Percentiles rank a stretch among this genome's conserved stretches.
phyloP scores from a whole-genome alignment of 768 basidiomycete species.

The Trametes maxima region DNA sequence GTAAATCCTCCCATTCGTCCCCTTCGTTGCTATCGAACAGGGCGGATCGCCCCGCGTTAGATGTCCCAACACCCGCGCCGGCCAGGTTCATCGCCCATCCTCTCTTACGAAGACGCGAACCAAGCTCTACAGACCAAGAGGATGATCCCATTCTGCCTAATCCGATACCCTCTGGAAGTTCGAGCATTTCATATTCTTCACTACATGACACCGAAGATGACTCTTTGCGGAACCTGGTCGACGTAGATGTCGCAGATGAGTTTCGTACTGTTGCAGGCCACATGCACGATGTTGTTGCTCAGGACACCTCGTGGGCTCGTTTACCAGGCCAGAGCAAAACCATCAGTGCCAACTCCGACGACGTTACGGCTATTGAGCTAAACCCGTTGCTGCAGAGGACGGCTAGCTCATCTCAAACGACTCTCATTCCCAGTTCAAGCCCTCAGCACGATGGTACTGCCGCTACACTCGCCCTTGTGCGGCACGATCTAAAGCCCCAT shows the following conservation, averaged over 20 bases:
- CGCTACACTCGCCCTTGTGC: slow-evolving; percentile 11
- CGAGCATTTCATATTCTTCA: background rate
- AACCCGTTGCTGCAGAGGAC: background rate
- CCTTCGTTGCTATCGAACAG: background rate
- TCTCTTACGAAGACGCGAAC: slow-evolving; percentile 26
- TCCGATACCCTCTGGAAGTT: slow-evolving; percentile 15
- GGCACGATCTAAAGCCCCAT: slow-evolving; percentile 30
- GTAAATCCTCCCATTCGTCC: background rate
- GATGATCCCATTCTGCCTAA: slow-evolving; percentile 14
- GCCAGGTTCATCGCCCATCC: slow-evolving; percentile 24
- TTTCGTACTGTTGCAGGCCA: background rate
- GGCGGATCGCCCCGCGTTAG: background rate
- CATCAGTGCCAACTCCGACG: background rate
- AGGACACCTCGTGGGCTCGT: background rate
- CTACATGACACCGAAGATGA: background rate
- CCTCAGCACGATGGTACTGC: slow-evolving; percentile 4
- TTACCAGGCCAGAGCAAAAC: background rate
- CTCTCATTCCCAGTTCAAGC: background rate
- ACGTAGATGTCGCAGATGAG: slow-evolving; percentile 25
- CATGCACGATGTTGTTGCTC: background rate
- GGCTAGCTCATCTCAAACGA: background rate
- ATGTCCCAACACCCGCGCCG: background rate
- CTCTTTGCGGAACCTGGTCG: slow-evolving; percentile 1
- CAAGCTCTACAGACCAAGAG: slow-evolving; percentile 22
- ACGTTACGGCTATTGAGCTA: slow-evolving; percentile 6